Percentiles rank a stretch among this genome's conserved stretches.
These are phyloP conservation scores for Durotheca rogersii DNA, from an alignment of 495 filamentous ascomycete species.

Conservation along the genomic window DNA sequence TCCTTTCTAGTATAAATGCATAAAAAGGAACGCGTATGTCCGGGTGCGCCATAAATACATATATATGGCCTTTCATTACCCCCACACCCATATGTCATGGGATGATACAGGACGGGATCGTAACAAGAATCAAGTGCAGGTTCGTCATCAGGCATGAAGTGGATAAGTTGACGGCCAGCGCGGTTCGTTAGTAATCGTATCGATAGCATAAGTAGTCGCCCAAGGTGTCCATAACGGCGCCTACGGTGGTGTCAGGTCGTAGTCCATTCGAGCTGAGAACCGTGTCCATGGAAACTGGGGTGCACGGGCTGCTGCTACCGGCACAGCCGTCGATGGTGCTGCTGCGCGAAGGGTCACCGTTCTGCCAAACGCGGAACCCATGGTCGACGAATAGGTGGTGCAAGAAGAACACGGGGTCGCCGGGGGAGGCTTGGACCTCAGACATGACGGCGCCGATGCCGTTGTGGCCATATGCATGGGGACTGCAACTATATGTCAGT, in stretches of 20 bases:
- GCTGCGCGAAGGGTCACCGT: conserved; percentile 34
- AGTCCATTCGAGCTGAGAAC: conserved; percentile 37
- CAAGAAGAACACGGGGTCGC: conserved; percentile 46
- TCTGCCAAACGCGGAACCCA: conserved; percentile 44
- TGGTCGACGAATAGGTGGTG: conserved; percentile 48
- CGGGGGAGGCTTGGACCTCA: conserved; percentile 38
- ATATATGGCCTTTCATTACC: too few relatives aligned
- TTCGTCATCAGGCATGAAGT: too few relatives aligned
- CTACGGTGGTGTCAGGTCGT: conserved; percentile 34
- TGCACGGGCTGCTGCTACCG: conserved; percentile 30
- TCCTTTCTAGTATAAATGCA: background rate
- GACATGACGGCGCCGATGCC: conserved; percentile 41
- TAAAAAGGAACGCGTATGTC: background rate
- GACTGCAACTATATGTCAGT: conserved; percentile 19
- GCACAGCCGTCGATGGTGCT: conserved; percentile 41
- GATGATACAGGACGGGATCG: too few relatives aligned
- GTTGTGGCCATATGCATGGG: conserved; percentile 36
- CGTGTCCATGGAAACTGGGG: conserved; percentile 37
- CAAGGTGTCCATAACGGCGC: conserved; percentile 40
- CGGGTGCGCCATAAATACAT: too few relatives aligned
- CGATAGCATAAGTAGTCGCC: conserved; percentile 43
- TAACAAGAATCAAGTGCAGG: too few relatives aligned
- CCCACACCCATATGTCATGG: too few relatives aligned
- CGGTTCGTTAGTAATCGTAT: conserved; percentile 37
- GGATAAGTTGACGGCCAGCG: background rate